These are phyloP conservation scores for Nakazawaea peltata DNA, from an alignment of 805 yeast genomes.

Conservation along the genomic window DNA sequence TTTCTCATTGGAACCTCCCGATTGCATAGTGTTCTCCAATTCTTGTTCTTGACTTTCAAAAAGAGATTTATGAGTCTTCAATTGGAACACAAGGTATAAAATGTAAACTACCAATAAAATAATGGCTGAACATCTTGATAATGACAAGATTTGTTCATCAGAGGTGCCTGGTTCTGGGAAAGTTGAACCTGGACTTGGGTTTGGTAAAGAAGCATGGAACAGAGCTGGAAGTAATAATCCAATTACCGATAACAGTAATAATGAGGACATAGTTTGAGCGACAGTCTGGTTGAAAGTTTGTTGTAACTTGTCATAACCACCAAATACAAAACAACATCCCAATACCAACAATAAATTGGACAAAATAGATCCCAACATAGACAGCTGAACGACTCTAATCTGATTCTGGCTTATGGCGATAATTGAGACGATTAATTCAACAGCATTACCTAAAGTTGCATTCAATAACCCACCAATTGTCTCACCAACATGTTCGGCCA, in stretches of 20 bases:
- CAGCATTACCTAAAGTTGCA: constrained; percentile 98
- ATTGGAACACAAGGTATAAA: constrained; percentile 78
- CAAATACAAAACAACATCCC: constrained; percentile 93
- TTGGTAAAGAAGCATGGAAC: constrained; percentile 73
- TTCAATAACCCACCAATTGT: constrained; percentile 90
- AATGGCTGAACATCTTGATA: constrained; percentile 82
- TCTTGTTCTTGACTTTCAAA: constrained; percentile 41
- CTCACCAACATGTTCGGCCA: constrained; percentile 81
- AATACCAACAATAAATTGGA: constrained; percentile 83
- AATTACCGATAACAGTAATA: constrained; percentile 85
- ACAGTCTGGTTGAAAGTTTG: constrained; percentile 93
- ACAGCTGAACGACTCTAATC: constrained; percentile 90
- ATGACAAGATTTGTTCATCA: constrained; percentile 44
- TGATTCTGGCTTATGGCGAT: constrained; percentile 84
- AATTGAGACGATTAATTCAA: constrained; percentile 88
- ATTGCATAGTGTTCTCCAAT: constrained; percentile 15
- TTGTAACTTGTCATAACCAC: constrained; percentile 80
- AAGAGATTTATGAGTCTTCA: constrained; percentile 72
- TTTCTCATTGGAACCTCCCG: constrained; percentile 2
- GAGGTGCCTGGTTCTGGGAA: constrained; percentile 27
- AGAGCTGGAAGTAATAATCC: constrained; percentile 94
- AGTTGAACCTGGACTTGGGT: constrained; percentile 25
- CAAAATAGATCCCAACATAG: constrained; percentile 91
- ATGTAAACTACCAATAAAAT: constrained; percentile 71
- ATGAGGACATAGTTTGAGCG: constrained; percentile 95